Evolutionary conservation across 345 rosid species (phyloP), one percentile per base, ranked within the genome.

Genomic region (Sapria himalayana): DNA sequence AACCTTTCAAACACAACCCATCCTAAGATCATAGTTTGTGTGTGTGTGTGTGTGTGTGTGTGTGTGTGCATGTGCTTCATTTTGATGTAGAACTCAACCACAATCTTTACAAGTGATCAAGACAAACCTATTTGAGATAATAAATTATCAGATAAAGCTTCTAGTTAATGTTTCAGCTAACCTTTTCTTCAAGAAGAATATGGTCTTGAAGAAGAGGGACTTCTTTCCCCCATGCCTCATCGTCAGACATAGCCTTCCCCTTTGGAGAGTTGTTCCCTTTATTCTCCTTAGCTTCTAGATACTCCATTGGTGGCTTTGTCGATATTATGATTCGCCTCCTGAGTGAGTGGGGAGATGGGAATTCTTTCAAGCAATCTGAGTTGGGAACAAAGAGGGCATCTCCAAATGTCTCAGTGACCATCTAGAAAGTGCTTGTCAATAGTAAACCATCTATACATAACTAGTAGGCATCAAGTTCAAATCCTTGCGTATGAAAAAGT

Each of bases 291-390:
- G 71, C 58, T 59, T 69, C 62, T 18, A 66, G 79, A 59, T 76
- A 82, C 52, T 89, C 91, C 50, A 74, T 89, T 12, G 94, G 98
- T 25, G 93, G 98, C 51, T 89, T 89, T 11, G 98, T 89, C 52
- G 98, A 89, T 64, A 89, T 66, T 47, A 89, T 74, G 37, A 89
- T 39, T 25, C 65, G 69, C 31, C 36, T 69, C 71, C 69, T 89
- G 61, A 89, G 37, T 1, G 59, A 69, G 5, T 76, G 69, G 0
- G 91, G 93, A 3, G 93, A 82, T 9, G 91, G 93, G 43, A 89
- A 76, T 29, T 89, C 79, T 58, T 70, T 79, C 24, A 79, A 72
- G 72, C 70, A 56, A 58, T 76, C 91, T 11, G 85, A 19, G 10
- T 69, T 74, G 50, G 98, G 78, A 57, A 69, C 12, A 64, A 74